Base-by-base conservation (phyloP, 2,329 filamentous ascomycete genomes). In the Madurella fahalii region DNA sequence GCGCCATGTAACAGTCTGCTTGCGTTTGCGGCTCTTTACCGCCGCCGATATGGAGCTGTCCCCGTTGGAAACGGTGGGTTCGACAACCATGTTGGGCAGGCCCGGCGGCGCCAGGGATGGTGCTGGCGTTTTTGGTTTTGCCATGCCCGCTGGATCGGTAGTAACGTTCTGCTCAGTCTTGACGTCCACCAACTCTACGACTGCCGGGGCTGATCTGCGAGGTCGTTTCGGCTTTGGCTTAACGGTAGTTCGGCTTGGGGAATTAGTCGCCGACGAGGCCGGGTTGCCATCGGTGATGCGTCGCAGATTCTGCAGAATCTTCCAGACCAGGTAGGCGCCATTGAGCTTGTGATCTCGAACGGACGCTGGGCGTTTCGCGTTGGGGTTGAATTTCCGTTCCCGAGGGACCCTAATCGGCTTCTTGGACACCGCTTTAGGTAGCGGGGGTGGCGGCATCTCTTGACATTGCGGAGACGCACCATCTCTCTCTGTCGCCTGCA, bases 11-110 rank as follows among this genome's bases (percentile, higher is more conserved):
- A 62, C 53, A 2, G 58, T 52, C 13, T 73, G 72, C 63, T 76
- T 79, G 55, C 77, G 71, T 40, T 72, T 68, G 18, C 77, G 72
- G 9, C 69, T 68, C 63, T 82, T 82, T 54, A 82, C 78, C 1
- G 77, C 75, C 9, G 73, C 71, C 4, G 76, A 66, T n/a, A 82
- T 81, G 3, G 79, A 80, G 54, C 61, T 47, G 41, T 47, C 59
- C 40, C 55, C 45, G 17, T 55, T 32, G 51, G 17, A 13, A 46
- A 51, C 7, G 9, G 9, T 5, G 1, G 46, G n/a, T 11, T 40
- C 47, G 17, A 40, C 12, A 7, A 3, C 5, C 2, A 47, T 13
- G 1, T 9, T 9, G 1, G 48, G n/a, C 9, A 7, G 11, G 2
- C n/a, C n/a, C 31, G 31, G 18, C 2, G 30, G 37, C 5, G 40